Evolutionary conservation across 106 monocot genomes (phyloP).

Genomic region (Dioscorea alata): DNA sequence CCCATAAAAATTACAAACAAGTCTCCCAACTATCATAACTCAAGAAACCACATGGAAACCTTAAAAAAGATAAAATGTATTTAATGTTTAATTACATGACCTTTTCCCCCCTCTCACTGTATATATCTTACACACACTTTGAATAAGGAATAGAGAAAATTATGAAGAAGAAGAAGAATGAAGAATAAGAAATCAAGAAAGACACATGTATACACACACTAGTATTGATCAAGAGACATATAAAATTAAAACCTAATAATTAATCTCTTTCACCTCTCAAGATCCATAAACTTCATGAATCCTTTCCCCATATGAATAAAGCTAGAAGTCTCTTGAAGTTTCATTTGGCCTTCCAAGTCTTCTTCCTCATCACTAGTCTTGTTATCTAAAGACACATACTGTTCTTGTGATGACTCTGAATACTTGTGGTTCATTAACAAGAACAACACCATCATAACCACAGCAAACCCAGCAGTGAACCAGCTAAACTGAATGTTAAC

Average conservation of each 20-base stretch:
- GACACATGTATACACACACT: no score
- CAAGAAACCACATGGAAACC: no score
- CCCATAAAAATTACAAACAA: no score
- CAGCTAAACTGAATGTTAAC: conserved; percentile 38
- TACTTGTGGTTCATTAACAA: background rate
- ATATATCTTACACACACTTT: background rate
- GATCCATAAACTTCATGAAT: conserved; percentile 8
- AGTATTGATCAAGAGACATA: no score
- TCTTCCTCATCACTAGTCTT: background rate
- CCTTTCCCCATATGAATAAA: conserved; percentile 25
- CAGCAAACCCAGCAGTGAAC: conserved; percentile 14
- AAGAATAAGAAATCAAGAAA: no score
- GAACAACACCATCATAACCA: background rate
- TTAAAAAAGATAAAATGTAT: no score
- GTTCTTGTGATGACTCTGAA: background rate
- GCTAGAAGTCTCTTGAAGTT: conserved; percentile 14
- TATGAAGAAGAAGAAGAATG: no score
- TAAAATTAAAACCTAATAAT: background rate
- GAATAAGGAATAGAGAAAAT: background rate
- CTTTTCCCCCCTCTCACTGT: no score
- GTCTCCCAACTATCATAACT: no score
- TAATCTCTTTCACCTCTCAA: conserved; percentile 23
- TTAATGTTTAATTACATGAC: no score
- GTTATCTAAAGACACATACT: background rate
- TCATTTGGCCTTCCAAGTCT: conserved; percentile 28